These are phyloP conservation scores for Laburnicola sp. DNA, from an alignment of 2,329 filamentous ascomycete genomes.

Conservation along the genomic window DNA sequence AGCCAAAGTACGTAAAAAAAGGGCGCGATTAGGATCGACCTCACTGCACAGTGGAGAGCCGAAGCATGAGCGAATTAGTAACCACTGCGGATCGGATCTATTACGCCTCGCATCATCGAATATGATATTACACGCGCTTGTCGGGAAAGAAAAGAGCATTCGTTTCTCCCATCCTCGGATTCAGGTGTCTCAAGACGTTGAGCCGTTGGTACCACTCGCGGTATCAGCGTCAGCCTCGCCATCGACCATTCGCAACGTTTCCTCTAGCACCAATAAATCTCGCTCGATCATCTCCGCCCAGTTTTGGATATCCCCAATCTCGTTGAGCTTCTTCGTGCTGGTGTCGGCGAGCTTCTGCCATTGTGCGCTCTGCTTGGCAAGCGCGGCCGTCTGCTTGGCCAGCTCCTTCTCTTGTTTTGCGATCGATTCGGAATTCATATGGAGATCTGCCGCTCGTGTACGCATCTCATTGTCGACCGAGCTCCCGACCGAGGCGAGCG, in stretches of 20 bases:
- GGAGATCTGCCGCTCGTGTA: slow-evolving; percentile 68
- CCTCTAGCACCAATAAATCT: slow-evolving; percentile 47
- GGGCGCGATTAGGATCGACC: too few relatives aligned
- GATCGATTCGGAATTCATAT: slow-evolving; percentile 68
- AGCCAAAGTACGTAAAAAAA: too few relatives aligned
- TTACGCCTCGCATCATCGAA: too few relatives aligned
- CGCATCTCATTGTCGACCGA: slow-evolving; percentile 70
- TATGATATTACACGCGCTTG: too few relatives aligned
- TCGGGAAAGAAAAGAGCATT: too few relatives aligned
- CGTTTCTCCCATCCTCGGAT: slow-evolving; percentile 1
- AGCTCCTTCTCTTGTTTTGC: slow-evolving; percentile 69
- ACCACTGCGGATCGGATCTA: too few relatives aligned
- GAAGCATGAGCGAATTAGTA: too few relatives aligned
- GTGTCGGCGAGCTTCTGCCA: slow-evolving; percentile 65
- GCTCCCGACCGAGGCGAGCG: slow-evolving; percentile 62
- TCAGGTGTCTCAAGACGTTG: slow-evolving; percentile 6
- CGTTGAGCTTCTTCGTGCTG: slow-evolving; percentile 69
- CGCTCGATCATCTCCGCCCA: slow-evolving; percentile 78
- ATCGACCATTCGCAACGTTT: slow-evolving; percentile 45
- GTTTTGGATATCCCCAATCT: slow-evolving; percentile 80
- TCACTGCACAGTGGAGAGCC: too few relatives aligned
- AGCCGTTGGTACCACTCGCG: slow-evolving; percentile 38
- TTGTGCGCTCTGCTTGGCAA: slow-evolving; percentile 67
- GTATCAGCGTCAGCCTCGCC: slow-evolving; percentile 28
- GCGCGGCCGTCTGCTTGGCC: slow-evolving; percentile 59